A percentile compares a stretch with the other conserved stretches of the same genome.
Conservation (phyloP, 1,284 basidiomycete genomes). For the Phellopilus nigrolimitatus region DNA sequence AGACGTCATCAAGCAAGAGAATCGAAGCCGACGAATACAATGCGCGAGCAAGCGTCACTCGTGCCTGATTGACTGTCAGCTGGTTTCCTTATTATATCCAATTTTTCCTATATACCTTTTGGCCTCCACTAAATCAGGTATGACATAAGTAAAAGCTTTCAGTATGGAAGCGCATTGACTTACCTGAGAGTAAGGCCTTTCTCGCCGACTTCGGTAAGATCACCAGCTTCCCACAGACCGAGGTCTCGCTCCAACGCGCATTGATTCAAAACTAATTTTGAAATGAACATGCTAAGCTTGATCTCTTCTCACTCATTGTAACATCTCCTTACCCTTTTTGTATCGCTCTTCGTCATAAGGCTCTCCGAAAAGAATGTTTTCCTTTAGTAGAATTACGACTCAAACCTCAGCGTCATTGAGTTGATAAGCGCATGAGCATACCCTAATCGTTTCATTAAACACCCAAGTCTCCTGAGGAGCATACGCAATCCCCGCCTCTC, state of each 20-base stretch:
- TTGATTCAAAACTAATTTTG: slow-evolving; percentile 51
- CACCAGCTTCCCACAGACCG: slow-evolving; percentile 62
- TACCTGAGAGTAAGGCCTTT: slow-evolving; percentile 30
- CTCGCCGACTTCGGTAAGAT: slow-evolving; percentile 37
- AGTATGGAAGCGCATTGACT: not conserved
- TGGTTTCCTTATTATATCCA: too few species aligned
- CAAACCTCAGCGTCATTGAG: not conserved
- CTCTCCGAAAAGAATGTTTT: slow-evolving; percentile 53
- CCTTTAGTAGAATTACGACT: slow-evolving; percentile 22
- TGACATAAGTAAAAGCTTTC: slow-evolving; percentile 15
- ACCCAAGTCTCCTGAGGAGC: slow-evolving; percentile 44
- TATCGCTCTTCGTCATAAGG: slow-evolving; percentile 48
- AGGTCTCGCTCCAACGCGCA: slow-evolving; percentile 64
- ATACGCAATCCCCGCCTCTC: slow-evolving; percentile 40
- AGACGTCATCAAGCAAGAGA: slow-evolving; percentile 38
- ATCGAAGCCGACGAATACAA: slow-evolving; percentile 35
- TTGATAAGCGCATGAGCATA: not conserved
- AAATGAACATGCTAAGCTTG: not conserved
- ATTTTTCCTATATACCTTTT: slow-evolving; percentile 36
- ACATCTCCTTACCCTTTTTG: slow-evolving; percentile 28
- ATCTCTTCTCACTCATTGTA: not conserved
- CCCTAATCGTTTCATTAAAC: slow-evolving; percentile 29
- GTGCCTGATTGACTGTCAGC: slow-evolving; percentile 10
- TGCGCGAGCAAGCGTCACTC: slow-evolving; percentile 35
- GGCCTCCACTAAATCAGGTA: slow-evolving; percentile 36